These are phyloP conservation scores for Dioscorea alata DNA, from an alignment of 106 monocot species.

Conservation along the genomic window DNA sequence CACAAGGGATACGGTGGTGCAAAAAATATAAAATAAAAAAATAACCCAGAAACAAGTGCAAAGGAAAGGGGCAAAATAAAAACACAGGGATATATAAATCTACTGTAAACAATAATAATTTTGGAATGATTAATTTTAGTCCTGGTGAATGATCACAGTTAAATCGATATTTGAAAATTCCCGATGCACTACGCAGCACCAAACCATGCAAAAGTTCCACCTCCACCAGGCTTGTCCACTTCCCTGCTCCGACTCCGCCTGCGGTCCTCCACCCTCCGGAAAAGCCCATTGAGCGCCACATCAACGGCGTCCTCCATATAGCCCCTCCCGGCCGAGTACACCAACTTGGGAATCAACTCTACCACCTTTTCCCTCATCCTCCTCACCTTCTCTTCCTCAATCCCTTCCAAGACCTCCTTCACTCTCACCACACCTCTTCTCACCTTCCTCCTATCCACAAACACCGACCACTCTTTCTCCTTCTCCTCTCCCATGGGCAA, in stretches of 20 bases:
- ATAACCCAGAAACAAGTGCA: too few relatives aligned
- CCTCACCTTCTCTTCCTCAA: constrained; percentile 52
- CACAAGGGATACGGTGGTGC: too few relatives aligned
- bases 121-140: too few relatives aligned
- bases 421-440: constrained; percentile 50
- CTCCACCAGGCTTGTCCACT: neutral
- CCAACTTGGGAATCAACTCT: constrained; percentile 56
- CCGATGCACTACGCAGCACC: too few relatives aligned
- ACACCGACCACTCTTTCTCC: constrained; percentile 67
- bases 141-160: too few relatives aligned
- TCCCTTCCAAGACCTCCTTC: constrained; percentile 40
- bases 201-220: too few relatives aligned
- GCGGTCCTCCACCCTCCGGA: constrained; percentile 32
- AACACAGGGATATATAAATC: too few relatives aligned
- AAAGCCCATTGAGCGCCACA: constrained; percentile 59
- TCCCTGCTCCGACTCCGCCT: neutral
- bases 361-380: constrained; percentile 84
- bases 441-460: constrained; percentile 59
- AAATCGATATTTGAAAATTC: too few relatives aligned
- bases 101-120: too few relatives aligned
- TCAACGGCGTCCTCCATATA: constrained; percentile 67
- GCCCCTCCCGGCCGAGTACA: constrained; percentile 41
- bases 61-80: too few relatives aligned
- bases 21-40: too few relatives aligned
- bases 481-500: constrained; percentile 24